Conservation (phyloP, 345 rosid species). For the Populus nigra region DNA sequence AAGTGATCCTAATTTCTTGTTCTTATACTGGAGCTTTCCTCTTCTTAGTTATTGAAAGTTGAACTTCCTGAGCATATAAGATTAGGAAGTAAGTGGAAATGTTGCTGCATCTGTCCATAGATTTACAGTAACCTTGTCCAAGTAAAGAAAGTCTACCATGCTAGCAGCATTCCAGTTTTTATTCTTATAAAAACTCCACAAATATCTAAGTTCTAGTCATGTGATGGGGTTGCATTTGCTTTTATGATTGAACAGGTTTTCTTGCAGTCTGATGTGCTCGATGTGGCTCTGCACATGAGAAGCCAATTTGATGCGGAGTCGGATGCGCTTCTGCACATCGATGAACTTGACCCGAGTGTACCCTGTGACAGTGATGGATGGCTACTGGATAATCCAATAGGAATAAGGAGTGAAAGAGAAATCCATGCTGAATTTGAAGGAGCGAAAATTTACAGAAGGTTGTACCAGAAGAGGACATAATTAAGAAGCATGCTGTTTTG, state of each 20-base stretch:
- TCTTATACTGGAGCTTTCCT: not conserved
- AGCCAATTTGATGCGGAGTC: constrained; percentile 60
- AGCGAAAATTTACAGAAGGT: constrained; percentile 68
- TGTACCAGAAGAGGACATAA: constrained; percentile 51
- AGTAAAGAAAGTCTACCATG: not conserved
- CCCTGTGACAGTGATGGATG: constrained; percentile 61
- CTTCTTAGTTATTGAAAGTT: not conserved
- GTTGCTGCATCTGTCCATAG: not conserved
- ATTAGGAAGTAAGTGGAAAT: not conserved
- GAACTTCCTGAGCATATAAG: not conserved
- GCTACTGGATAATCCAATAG: constrained; percentile 72
- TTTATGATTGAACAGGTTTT: constrained; percentile 51
- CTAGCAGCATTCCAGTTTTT: not conserved
- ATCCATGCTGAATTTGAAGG: constrained; percentile 82
- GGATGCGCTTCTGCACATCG: constrained; percentile 43
- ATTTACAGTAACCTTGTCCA: not conserved
- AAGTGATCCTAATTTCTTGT: not conserved
- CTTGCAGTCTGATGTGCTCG: constrained; percentile 84
- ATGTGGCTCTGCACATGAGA: constrained; percentile 84
- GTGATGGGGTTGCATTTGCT: not conserved
- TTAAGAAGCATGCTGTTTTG: not conserved
- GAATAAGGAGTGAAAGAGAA: constrained; percentile 85
- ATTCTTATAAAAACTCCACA: not conserved
- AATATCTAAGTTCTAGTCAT: not conserved
- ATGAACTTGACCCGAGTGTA: constrained; percentile 31